phyloP scores from a whole-genome alignment of 371 early-diverging fungal species.

The Phascolomyces articulosus region DNA sequence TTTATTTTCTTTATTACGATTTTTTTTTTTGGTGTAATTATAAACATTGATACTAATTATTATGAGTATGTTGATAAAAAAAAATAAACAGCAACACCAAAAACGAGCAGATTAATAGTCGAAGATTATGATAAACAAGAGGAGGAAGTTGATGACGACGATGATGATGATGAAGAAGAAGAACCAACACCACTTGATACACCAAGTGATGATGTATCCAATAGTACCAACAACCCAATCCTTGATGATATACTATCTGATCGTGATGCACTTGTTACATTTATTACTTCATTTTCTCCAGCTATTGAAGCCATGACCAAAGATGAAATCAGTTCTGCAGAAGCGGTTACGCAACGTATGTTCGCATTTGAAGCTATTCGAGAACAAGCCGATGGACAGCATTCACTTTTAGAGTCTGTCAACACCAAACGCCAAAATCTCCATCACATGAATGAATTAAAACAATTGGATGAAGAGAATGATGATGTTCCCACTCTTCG shows the following conservation, averaged over 20 bases:
- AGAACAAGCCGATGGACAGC: not conserved
- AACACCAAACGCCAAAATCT: not conserved
- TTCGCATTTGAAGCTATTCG: constrained; percentile 2
- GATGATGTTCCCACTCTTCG: not conserved
- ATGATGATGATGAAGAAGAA: not conserved
- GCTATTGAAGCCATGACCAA: constrained; percentile 3
- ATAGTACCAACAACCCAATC: not conserved
- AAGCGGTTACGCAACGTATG: not conserved
- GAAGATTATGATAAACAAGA: not conserved
- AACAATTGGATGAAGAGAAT: not conserved
- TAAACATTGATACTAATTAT: no score
- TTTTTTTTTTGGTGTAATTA: no score
- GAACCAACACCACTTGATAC: not conserved
- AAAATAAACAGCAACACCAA: not conserved
- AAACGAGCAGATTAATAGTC: not conserved
- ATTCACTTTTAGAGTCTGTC: not conserved
- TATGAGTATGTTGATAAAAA: no score
- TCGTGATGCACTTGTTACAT: not conserved
- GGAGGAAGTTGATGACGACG: not conserved
- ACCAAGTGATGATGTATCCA: not conserved
- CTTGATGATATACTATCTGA: not conserved
- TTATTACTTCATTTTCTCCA: not conserved
- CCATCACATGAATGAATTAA: not conserved
- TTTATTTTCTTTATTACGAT: no score
- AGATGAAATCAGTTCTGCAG: constrained; percentile 1